Evolutionary conservation across 2,329 filamentous ascomycete species (phyloP).

Genomic region (Aureobasidium pullulans): DNA sequence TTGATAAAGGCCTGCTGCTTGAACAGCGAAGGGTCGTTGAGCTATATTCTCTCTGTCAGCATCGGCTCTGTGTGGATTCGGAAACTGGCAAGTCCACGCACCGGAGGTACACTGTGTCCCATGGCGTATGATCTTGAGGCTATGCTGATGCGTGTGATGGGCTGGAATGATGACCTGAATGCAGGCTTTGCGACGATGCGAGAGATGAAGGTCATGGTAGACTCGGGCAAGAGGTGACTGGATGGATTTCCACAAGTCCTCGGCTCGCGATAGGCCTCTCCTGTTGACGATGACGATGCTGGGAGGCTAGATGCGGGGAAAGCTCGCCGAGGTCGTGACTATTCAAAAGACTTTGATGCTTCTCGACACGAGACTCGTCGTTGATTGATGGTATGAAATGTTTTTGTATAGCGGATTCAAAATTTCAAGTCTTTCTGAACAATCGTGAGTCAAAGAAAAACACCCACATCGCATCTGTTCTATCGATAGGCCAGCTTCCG

Average conservation of each 20-base stretch:
- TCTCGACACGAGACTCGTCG: neutral
- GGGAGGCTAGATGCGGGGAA: constrained; percentile 5
- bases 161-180: constrained; percentile 17
- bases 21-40: constrained; percentile 55
- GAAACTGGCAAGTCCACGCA: constrained; percentile 19
- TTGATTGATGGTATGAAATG: neutral
- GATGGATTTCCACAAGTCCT: neutral
- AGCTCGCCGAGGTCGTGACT: constrained; percentile 7
- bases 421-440: neutral
- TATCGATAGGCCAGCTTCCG: constrained; percentile 11
- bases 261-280: neutral
- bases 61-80: neutral
- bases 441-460: neutral
- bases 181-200: constrained; percentile 11
- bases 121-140: constrained; percentile 36
- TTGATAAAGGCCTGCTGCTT: constrained; percentile 84
- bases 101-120: constrained; percentile 35
- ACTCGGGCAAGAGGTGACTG: neutral
- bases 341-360: neutral
- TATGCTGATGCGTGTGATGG: constrained; percentile 27
- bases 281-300: neutral
- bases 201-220: constrained; percentile 10
- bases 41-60: constrained; percentile 23
- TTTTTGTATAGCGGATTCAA: too few species aligned
- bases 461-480: neutral